phyloP scores from a whole-genome alignment of 129 eudicot species.

The Escallonia rubra region DNA sequence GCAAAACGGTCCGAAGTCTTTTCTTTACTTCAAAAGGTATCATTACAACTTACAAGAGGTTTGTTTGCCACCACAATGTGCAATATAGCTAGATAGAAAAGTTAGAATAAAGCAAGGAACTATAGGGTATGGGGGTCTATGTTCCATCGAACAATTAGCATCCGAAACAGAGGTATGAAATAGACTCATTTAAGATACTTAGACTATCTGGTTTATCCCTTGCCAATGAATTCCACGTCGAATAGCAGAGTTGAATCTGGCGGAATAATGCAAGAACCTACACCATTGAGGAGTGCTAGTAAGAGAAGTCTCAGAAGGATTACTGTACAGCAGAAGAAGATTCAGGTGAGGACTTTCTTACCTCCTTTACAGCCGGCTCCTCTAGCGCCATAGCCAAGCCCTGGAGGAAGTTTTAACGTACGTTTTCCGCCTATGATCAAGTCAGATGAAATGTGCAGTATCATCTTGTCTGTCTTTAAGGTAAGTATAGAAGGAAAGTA shows the following conservation, averaged over 20 bases:
- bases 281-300: slow-evolving; percentile 1
- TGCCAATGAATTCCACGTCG: slow-evolving; percentile 90
- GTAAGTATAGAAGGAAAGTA: not conserved
- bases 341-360: slow-evolving; percentile 7
- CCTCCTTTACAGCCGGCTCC: slow-evolving; percentile 98
- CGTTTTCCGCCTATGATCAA: slow-evolving; percentile 73
- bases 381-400: slow-evolving; percentile 77
- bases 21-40: no score
- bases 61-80: no score
- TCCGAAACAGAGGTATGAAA: no score
- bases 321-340: no score
- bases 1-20: no score
- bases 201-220: slow-evolving; percentile 25
- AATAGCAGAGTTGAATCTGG: slow-evolving; percentile 86
- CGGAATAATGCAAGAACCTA: slow-evolving; percentile 92
- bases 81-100: no score
- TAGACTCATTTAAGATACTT: no score
- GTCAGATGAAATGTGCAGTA: not conserved
- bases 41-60: no score
- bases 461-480: not conserved
- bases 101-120: no score
- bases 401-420: slow-evolving; percentile 68
- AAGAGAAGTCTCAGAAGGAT: no score
- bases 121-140: no score
- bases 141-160: no score